These are phyloP conservation scores for Flaveria floridana DNA, from an alignment of 140 eudicot genomes.

Conservation along the genomic window DNA sequence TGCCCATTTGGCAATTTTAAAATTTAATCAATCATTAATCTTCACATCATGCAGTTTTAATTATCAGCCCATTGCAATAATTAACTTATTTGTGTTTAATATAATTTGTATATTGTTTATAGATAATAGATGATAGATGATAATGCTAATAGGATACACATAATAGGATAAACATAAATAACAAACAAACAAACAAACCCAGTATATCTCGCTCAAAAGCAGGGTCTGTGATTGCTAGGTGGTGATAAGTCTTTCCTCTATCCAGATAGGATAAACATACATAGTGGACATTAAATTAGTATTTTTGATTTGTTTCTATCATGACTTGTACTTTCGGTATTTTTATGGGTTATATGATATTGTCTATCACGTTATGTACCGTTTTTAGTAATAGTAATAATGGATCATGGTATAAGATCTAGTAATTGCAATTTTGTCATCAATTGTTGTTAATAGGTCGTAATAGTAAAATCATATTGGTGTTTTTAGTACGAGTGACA, in stretches of 20 bases:
- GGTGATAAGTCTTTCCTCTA: too few species aligned
- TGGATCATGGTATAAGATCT: neutral
- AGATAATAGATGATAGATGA: neutral
- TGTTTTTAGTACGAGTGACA: too few species aligned
- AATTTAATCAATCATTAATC: conserved; percentile 27
- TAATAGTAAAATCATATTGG: neutral
- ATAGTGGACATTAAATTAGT: neutral
- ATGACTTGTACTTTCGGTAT: conserved; percentile 8
- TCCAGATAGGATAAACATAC: neutral
- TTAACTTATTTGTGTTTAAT: neutral
- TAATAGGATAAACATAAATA: too few species aligned
- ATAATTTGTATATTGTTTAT: neutral
- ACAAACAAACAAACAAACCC: too few species aligned
- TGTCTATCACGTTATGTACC: neutral
- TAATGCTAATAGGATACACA: neutral
- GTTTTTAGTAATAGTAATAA: conserved; percentile 15
- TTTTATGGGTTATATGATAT: neutral
- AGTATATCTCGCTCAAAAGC: too few species aligned
- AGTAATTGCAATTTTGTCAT: neutral
- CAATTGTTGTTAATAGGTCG: neutral
- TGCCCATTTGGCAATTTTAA: conserved; percentile 8
- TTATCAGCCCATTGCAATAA: neutral
- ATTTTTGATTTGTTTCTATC: neutral
- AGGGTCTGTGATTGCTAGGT: too few species aligned
- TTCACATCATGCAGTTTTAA: conserved; percentile 2